Conservation (phyloP, 2,329 filamentous ascomycete species). For the Trichoderma gracile region DNA sequence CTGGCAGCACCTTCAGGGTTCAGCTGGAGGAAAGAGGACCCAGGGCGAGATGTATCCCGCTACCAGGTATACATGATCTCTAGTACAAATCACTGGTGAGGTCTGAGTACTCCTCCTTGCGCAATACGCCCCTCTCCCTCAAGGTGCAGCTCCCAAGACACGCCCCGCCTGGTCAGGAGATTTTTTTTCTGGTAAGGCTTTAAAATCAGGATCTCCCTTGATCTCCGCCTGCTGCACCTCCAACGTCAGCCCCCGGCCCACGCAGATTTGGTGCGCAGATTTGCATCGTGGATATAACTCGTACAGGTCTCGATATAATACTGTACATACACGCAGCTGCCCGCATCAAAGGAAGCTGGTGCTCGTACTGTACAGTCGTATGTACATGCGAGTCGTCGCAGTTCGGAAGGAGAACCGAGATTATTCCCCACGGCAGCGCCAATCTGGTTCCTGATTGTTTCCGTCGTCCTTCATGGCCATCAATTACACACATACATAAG, state of each 20-base stretch:
- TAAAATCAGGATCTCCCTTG: conserved; percentile 23
- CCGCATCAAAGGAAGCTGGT: conserved; percentile 13
- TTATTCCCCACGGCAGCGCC: conserved; percentile 16
- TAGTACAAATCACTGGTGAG: background rate
- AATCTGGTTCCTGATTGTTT: conserved; percentile 1
- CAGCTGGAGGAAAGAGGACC: conserved; percentile 1
- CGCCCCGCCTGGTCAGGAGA: conserved; percentile 8
- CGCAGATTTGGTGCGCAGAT: conserved; percentile 19
- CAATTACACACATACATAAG: too few relatives aligned
- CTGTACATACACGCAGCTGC: background rate
- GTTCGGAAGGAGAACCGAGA: background rate
- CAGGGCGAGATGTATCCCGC: background rate
- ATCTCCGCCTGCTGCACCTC: conserved; percentile 11
- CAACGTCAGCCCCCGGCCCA: conserved; percentile 8
- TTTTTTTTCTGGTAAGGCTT: background rate
- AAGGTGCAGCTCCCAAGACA: background rate
- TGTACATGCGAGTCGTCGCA: background rate
- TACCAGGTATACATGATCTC: too few relatives aligned
- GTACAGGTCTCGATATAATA: too few relatives aligned
- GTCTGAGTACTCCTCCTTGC: background rate
- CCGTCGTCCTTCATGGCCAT: background rate
- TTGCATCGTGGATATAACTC: conserved; percentile 16
- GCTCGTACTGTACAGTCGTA: background rate
- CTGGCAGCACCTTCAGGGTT: background rate
- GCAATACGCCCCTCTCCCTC: background rate